phyloP scores from a whole-genome alignment of 352 stramenopile species.

The Globisporangium paddicum region DNA sequence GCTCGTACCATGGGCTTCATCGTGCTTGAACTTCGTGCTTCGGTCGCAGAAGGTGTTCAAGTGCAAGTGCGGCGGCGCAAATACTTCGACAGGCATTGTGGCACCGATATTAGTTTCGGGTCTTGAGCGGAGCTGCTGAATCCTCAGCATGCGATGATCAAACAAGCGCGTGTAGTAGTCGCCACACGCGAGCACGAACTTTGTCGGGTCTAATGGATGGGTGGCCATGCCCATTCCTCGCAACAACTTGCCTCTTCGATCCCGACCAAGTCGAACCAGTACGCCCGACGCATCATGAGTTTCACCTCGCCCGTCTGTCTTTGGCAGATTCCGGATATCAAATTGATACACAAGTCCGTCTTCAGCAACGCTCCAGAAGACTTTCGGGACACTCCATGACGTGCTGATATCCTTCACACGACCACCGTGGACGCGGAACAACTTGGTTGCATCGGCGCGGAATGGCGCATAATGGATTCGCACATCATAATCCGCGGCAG shows the following conservation, averaged over 20 bases:
- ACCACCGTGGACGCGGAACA: constrained; percentile 64
- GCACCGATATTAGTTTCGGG: constrained; percentile 17
- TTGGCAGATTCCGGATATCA: constrained; percentile 60
- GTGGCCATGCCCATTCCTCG: constrained; percentile 69
- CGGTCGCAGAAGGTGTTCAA: constrained; percentile 46
- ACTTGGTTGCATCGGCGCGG: constrained; percentile 45
- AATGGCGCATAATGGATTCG: constrained; percentile 86
- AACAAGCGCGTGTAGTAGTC: constrained; percentile 80
- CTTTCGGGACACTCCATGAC: constrained; percentile 55
- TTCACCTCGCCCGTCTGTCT: constrained; percentile 24
- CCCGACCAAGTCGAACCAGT: constrained; percentile 61
- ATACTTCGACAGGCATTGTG: constrained; percentile 56
- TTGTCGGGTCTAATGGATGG: constrained; percentile 68
- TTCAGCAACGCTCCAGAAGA: constrained; percentile 86
- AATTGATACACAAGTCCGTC: constrained; percentile 85
- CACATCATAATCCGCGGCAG: constrained; percentile 82
- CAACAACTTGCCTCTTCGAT: constrained; percentile 36
- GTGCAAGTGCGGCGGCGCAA: constrained; percentile 73
- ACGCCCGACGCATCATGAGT: constrained; percentile 36
- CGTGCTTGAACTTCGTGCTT: constrained; percentile 34
- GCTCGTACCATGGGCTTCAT: constrained; percentile 68
- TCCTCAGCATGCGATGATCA: constrained; percentile 69
- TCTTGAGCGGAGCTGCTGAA: constrained; percentile 28
- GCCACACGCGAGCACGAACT: constrained; percentile 65
- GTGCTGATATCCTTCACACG: constrained; percentile 82